Percentiles rank a stretch among this genome's conserved stretches.
These are phyloP conservation scores for Pseudozyma hubeiensis DNA, from an alignment of 1,284 basidiomycete genomes.

Conservation along the genomic window DNA sequence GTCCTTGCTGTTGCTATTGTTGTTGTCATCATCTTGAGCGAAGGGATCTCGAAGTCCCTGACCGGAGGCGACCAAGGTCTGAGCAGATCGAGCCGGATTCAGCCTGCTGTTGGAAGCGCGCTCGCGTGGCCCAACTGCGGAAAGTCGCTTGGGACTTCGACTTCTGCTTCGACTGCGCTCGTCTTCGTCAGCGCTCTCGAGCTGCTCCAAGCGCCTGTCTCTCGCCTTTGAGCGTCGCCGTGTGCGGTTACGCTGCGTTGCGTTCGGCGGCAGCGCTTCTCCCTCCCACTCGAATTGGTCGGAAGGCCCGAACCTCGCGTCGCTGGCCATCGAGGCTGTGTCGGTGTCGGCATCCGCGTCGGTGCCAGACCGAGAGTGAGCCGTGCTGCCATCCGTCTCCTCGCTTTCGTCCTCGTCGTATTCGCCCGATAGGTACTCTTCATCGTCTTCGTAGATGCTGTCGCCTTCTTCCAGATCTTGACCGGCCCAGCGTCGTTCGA, in stretches of 20 bases:
- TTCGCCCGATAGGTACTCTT: slow-evolving; percentile 44
- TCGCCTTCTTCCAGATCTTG: slow-evolving; percentile 61
- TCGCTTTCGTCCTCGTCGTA: slow-evolving; percentile 32
- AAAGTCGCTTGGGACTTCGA: slow-evolving; percentile 51
- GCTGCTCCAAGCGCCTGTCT: slow-evolving; percentile 34
- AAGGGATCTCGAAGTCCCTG: slow-evolving; percentile 52
- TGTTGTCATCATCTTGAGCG: slow-evolving; percentile 19
- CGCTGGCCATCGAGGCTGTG: slow-evolving; percentile 32
- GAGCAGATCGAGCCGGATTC: slow-evolving; percentile 17
- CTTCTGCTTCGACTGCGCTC: slow-evolving; percentile 49
- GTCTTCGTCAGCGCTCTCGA: slow-evolving; percentile 46
- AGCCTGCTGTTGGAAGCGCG: slow-evolving; percentile 26
- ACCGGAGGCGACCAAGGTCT: slow-evolving; percentile 15
- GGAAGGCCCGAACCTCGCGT: slow-evolving; percentile 26
- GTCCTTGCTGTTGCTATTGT: slow-evolving; percentile 9
- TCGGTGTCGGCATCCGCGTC: slow-evolving; percentile 47
- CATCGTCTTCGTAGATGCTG: slow-evolving; percentile 50
- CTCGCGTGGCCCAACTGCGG: slow-evolving; percentile 10
- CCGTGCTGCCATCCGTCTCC: slow-evolving; percentile 16
- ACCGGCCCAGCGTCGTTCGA: slow-evolving; percentile 62
- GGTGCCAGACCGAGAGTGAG: slow-evolving; percentile 28
- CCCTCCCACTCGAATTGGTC: slow-evolving; percentile 50
- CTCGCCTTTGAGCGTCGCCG: slow-evolving; percentile 26
- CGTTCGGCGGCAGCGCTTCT: slow-evolving; percentile 52
- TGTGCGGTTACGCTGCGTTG: slow-evolving; percentile 19